Evolutionary conservation across 2,329 filamentous ascomycete genomes (phyloP), one percentile per base, ranked within the genome.

Genomic region (Claviceps maximensis): DNA sequence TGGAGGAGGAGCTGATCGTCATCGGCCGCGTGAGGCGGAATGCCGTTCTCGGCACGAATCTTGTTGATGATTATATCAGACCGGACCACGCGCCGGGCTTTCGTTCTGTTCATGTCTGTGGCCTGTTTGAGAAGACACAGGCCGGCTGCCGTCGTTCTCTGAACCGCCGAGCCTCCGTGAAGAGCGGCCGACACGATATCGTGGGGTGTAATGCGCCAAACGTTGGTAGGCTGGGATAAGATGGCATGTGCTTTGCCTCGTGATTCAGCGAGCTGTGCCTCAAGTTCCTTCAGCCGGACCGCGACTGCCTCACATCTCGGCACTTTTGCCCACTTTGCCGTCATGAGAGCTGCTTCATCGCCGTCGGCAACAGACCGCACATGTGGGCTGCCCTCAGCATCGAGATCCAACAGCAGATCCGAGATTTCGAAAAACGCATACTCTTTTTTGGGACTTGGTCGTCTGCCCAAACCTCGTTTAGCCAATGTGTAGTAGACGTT

Each of bases 381-480:
- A 47, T 67, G 61, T 1, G 60, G 64, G 56, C 61, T 71, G 21
- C 71, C 67, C 55, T 73, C 69, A 46, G 74, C 72, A 57, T 80
- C 77, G 41, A 81, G 73, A 54, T 80, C 75, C 41, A 80, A 67
- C 2, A 79, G 61, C 12, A 74, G 56, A 19, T 67, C 52, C 13
- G 73, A 69, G 42, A 75, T 63, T 25, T 72, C 61, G 55, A 72
- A 71, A 55, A 70, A 65, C n/a, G 66, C 58, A 47, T 58, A 36
- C 10, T 59, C 42, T 8, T 47, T 49, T 1, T 58, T 55, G 0
- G 27, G 31, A 29, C 60, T 58, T 3, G 59, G 53, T 2, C 53
- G 17, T 17, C 45, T 33, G 10, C 49, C 45, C 1, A 40, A 29
- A 4, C 53, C 46, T 42, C 53, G 61, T 53, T 61, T 63, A 41